These are phyloP conservation scores for Saccharomycopsis fibuligera DNA, from an alignment of 805 yeast genomes.

Conservation along the genomic window DNA sequence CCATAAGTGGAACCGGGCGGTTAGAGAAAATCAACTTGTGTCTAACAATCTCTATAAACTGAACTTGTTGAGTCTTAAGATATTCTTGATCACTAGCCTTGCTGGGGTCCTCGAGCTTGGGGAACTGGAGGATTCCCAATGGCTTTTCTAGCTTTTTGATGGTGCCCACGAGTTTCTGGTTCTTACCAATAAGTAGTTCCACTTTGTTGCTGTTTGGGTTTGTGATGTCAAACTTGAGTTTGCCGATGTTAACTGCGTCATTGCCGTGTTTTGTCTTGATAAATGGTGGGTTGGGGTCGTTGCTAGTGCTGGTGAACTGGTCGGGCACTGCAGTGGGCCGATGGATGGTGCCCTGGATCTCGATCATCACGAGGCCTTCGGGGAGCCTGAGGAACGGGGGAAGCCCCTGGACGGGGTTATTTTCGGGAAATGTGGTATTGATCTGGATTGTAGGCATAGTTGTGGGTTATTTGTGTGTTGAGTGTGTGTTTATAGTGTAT, in stretches of 20 bases:
- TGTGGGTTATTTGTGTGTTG: too few relatives aligned
- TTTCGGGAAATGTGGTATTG: slow-evolving; percentile 3
- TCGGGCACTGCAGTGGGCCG: slow-evolving; percentile 2
- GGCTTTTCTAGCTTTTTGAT: slow-evolving; percentile 58
- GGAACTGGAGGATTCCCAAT: slow-evolving; percentile 51
- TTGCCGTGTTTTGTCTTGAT: neutral
- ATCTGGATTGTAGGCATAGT: slow-evolving; percentile 17
- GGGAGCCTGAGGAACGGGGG: slow-evolving; percentile 11
- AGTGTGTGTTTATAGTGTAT: too few relatives aligned
- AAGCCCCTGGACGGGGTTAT: neutral
- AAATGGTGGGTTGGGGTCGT: neutral
- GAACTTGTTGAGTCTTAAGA: slow-evolving; percentile 29
- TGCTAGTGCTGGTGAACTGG: neutral
- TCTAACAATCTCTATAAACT: slow-evolving; percentile 52
- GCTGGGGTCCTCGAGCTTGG: slow-evolving; percentile 18
- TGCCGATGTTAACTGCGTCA: slow-evolving; percentile 15
- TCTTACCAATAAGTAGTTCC: slow-evolving; percentile 51
- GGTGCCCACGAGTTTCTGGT: slow-evolving; percentile 63
- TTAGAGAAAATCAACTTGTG: slow-evolving; percentile 56
- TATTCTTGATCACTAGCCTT: slow-evolving; percentile 22
- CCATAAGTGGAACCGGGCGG: slow-evolving; percentile 55
- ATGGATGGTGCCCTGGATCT: slow-evolving; percentile 20
- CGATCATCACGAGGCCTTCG: slow-evolving; percentile 17
- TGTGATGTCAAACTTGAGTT: neutral
- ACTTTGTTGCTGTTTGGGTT: slow-evolving; percentile 1